Evolutionary conservation across 1,139 yeast genomes (phyloP).

Genomic region (Geotrichum cucujoidarum): DNA sequence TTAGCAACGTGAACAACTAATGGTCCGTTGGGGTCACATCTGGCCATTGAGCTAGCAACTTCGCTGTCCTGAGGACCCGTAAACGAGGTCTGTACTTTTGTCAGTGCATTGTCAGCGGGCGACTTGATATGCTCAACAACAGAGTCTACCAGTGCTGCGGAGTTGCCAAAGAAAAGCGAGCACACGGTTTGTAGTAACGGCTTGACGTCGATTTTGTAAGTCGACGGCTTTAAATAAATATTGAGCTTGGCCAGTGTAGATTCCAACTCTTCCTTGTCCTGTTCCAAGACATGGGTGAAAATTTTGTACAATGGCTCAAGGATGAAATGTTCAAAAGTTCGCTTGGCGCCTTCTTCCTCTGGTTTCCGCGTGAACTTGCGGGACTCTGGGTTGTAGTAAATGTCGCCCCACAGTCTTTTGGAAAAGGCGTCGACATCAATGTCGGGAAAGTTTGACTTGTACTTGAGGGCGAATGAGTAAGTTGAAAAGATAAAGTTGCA

Average conservation of each 20-base stretch:
- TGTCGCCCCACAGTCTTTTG: slow-evolving; percentile 70
- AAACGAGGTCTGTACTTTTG: slow-evolving; percentile 28
- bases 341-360: slow-evolving; percentile 32
- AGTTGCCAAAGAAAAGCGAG: slow-evolving; percentile 48
- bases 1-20: slow-evolving; percentile 59
- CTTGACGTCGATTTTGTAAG: slow-evolving; percentile 48
- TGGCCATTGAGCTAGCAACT: slow-evolving; percentile 24
- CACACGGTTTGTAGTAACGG: slow-evolving; percentile 55
- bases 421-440: slow-evolving; percentile 46
- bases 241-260: slow-evolving; percentile 42
- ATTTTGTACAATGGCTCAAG: slow-evolving; percentile 79
- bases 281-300: slow-evolving; percentile 55
- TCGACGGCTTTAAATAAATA: slow-evolving; percentile 31
- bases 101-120: slow-evolving; percentile 39
- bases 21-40: slow-evolving; percentile 42
- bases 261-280: slow-evolving; percentile 44
- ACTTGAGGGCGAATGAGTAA: slow-evolving; percentile 56
- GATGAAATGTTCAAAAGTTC: slow-evolving; percentile 66
- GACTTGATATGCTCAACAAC: slow-evolving; percentile 40
- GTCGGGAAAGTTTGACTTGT: slow-evolving; percentile 38
- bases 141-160: slow-evolving; percentile 53
- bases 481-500: slow-evolving; percentile 62
- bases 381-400: slow-evolving; percentile 46
- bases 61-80: slow-evolving; percentile 31
- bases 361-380: slow-evolving; percentile 46